phyloP scores from a whole-genome alignment of 2,329 filamentous ascomycete genomes.

The Nothopassalora personata region DNA sequence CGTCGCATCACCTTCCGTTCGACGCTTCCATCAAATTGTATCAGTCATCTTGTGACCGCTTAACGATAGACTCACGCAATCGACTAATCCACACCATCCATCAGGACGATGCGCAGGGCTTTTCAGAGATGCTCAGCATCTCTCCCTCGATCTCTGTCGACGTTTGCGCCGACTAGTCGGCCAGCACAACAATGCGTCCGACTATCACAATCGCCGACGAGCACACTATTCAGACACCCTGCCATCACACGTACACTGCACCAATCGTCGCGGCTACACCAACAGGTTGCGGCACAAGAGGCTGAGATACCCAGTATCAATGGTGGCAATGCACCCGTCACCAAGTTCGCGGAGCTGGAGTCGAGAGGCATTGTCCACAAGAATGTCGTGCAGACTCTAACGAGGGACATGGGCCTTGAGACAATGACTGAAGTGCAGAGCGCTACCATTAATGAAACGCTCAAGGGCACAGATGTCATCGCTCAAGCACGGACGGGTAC shows the following conservation, averaged over 20 bases:
- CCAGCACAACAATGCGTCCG: constrained; percentile 14
- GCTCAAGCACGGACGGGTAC: constrained; percentile 96
- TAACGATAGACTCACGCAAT: background rate
- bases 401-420: constrained; percentile 65
- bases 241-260: constrained; percentile 31
- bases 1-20: background rate
- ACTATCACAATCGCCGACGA: constrained; percentile 26
- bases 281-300: constrained; percentile 26
- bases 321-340: constrained; percentile 28
- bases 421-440: constrained; percentile 91
- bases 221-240: constrained; percentile 34
- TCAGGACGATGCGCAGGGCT: constrained; percentile 27
- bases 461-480: constrained; percentile 75
- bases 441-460: constrained; percentile 71
- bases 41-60: background rate
- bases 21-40: background rate
- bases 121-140: constrained; percentile 29
- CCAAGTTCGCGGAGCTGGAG: constrained; percentile 42
- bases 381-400: constrained; percentile 64
- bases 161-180: constrained; percentile 9
- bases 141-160: constrained; percentile 22
- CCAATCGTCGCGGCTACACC: constrained; percentile 35
- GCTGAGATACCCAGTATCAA: constrained; percentile 19
- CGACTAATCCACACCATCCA: background rate
- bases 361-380: constrained; percentile 52